Evolutionary conservation across 164 flowering plant species (phyloP).

Genomic region (Vitis rupestris): DNA sequence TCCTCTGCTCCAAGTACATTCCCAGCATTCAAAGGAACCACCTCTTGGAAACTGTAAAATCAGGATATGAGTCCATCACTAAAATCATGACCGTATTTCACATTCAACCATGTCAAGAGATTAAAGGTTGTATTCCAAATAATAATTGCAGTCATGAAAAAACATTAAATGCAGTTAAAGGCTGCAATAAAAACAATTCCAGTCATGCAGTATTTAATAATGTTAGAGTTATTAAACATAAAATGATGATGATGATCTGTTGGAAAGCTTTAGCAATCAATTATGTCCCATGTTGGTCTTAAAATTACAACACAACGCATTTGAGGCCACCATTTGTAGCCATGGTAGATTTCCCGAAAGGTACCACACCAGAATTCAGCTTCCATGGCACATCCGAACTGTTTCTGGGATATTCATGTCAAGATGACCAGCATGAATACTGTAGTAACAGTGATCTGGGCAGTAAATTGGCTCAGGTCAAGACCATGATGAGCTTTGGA

Average conservation of each 20-base stretch:
- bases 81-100: background rate
- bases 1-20: conserved; percentile 71
- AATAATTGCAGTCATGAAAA: no score
- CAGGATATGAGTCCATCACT: conserved; percentile 1
- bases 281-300: background rate
- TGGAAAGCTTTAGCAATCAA: background rate
- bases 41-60: conserved; percentile 71
- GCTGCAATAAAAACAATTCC: no score
- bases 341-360: no score
- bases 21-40: conserved; percentile 66
- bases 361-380: background rate
- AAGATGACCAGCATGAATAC: background rate
- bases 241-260: background rate
- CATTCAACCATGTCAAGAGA: background rate
- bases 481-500: background rate
- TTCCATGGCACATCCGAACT: background rate
- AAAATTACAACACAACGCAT: background rate
- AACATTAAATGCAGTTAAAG: no score
- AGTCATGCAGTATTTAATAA: no score
- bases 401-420: background rate
- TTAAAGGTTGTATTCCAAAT: background rate
- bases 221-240: no score
- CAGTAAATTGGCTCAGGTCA: background rate
- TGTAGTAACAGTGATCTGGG: background rate
- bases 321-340: background rate